Base-by-base conservation (phyloP, 2,329 filamentous ascomycete species). In the Penicillium sp. region DNA sequence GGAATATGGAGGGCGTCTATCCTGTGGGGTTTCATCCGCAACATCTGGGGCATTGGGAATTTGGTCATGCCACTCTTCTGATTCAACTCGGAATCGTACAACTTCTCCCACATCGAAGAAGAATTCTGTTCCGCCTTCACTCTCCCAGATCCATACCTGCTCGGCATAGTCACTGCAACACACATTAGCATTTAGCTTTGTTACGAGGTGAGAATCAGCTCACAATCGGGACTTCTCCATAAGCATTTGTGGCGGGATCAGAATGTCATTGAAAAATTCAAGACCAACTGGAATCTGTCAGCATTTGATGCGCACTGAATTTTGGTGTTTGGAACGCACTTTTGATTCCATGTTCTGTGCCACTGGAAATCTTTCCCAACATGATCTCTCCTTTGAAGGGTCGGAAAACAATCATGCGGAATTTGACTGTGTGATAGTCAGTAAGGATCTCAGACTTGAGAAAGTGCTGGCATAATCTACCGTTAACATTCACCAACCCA, bases 361-460 rank as follows among this genome's bases (percentile, higher is more conserved):
- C 86, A 61, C 85, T 86, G 60, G 87, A 87, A 72, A 99, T 97
- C 61, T 86, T 87, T 16, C 90, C 94, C 42, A 90, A 80, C 66
- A 99, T 82, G 56, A 97, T 90, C 72, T 99, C 94, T 46, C 91
- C 90, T 70, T 96, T 96, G 79, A 97, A 97, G 0, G 94, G 94
- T 25, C 94, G 86, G 73, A 97, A 99, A 31, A 99, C 91, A 18
- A 97, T 82, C 68, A 99, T 81, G 23, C 91, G 89, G 68, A 97
- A 99, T 71, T 96, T 91, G 47, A 96, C 93, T 94, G 60, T 18
- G 13, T 31, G 8, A 16, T 37, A 10, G 16, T 61, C 35, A 66
- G 53, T 44, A 12, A 47, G 3, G 13, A 16, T 25, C 13, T 25
- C 31, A 12, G 23, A 42, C 21, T 4, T 13, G 27, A 21, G 6